Evolutionary conservation across 192 early-diverging fungal species (phyloP).

Genomic region (Borealophlyctis nickersoniae): DNA sequence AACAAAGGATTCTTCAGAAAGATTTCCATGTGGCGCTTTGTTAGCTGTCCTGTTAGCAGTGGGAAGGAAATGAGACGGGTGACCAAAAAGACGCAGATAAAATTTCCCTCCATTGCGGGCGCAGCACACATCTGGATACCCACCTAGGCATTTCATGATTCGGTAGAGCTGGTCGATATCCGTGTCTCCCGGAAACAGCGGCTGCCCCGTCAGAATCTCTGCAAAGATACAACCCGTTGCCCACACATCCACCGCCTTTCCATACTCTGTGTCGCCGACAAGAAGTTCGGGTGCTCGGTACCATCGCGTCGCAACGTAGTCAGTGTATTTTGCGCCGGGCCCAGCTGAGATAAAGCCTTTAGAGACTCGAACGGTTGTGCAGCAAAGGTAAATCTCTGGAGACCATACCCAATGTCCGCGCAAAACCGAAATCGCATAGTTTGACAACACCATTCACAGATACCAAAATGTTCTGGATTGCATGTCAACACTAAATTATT

Average conservation of each 20-base stretch:
- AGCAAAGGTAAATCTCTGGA: conserved; percentile 17
- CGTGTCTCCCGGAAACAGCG: conserved; percentile 63
- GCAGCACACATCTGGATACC: too few species aligned
- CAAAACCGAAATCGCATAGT: conserved; percentile 67
- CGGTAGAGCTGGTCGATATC: conserved; percentile 65
- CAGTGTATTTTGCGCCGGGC: conserved; percentile 64
- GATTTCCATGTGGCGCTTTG: conserved; percentile 58
- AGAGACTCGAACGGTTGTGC: too few species aligned
- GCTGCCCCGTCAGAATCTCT: conserved; percentile 62
- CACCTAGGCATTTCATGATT: conserved; percentile 61
- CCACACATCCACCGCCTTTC: conserved; percentile 64
- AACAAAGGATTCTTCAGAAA: conserved; percentile 61
- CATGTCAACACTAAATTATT: background rate
- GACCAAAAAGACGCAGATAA: background rate
- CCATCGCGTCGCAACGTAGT: conserved; percentile 64
- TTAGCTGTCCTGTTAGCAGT: conserved; percentile 45
- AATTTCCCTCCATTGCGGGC: too few species aligned
- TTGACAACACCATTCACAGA: conserved; percentile 58
- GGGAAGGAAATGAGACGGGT: too few species aligned
- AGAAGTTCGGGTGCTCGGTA: conserved; percentile 60
- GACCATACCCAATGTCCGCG: conserved; percentile 56
- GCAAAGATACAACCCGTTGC: conserved; percentile 68
- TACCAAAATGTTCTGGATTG: conserved; percentile 54
- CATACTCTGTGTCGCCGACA: conserved; percentile 63
- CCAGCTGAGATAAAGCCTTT: conserved; percentile 46